phyloP scores from a whole-genome alignment of 2,329 filamentous ascomycete genomes.

The Aureobasidium sp. region DNA sequence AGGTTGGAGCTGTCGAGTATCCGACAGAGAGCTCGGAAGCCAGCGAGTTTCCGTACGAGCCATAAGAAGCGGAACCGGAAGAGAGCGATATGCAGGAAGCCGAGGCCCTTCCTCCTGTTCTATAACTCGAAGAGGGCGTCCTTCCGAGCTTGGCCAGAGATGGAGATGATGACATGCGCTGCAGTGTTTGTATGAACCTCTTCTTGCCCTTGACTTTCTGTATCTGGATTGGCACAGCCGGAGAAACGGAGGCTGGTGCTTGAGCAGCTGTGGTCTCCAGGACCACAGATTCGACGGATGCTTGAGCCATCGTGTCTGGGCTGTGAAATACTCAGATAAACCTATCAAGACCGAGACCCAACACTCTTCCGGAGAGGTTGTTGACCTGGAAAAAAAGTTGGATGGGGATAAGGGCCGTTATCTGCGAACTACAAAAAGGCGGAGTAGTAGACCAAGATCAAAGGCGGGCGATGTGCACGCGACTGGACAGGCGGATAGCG shows the following conservation, averaged over 20 bases:
- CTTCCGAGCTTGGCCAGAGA: conserved; percentile 60
- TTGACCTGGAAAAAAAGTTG: neutral
- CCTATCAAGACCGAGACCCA: neutral
- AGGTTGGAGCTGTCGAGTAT: conserved; percentile 50
- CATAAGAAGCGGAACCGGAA: conserved; percentile 44
- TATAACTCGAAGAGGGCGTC: conserved; percentile 59
- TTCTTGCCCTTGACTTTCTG: conserved; percentile 61
- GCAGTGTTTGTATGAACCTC: conserved; percentile 64
- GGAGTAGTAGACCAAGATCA: neutral
- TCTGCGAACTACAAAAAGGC: conserved; percentile 2
- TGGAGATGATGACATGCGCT: conserved; percentile 75
- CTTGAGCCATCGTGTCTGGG: conserved; percentile 2
- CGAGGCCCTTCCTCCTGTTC: conserved; percentile 54
- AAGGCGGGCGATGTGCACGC: conserved; percentile 10
- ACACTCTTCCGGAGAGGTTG: conserved; percentile 3
- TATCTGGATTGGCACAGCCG: neutral
- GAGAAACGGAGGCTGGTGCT: neutral
- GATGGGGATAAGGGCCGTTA: conserved; percentile 6
- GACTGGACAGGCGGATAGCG: neutral
- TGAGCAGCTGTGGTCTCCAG: conserved; percentile 1
- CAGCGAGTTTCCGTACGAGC: conserved; percentile 32
- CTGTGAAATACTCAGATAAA: neutral
- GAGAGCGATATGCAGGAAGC: conserved; percentile 59
- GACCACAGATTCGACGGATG: conserved; percentile 9
- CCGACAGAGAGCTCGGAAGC: conserved; percentile 51